phyloP scores from a whole-genome alignment of 371 early-diverging fungal species.

The Conidiobolus coronatus region DNA sequence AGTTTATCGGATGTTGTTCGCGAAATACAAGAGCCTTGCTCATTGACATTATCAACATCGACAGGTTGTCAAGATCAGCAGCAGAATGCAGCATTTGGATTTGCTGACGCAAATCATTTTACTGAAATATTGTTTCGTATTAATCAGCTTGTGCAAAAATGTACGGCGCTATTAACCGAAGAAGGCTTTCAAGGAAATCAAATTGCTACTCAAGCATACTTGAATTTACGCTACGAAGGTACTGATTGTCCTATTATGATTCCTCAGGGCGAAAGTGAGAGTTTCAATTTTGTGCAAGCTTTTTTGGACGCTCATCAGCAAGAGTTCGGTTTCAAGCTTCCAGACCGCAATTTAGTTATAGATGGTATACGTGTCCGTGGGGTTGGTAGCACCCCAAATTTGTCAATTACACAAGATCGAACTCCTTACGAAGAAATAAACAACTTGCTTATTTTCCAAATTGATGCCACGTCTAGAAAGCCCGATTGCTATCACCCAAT shows the following conservation, averaged over 20 bases:
- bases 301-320: constrained; percentile 50
- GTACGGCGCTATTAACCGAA: background rate
- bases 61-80: constrained; percentile 16
- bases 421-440: constrained; percentile 18
- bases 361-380: constrained; percentile 86
- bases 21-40: constrained; percentile 68
- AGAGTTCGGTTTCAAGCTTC: constrained; percentile 81
- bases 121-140: too few relatives aligned
- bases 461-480: constrained; percentile 4
- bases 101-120: too few relatives aligned
- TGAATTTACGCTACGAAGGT: constrained; percentile 82
- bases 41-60: background rate
- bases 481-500: constrained; percentile 21
- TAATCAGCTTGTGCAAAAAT: too few relatives aligned
- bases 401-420: background rate
- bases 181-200: constrained; percentile 41
- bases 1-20: constrained; percentile 78
- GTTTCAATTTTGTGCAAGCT: constrained; percentile 28
- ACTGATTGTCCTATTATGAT: constrained; percentile 92
- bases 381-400: constrained; percentile 34
- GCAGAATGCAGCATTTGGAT: too few relatives aligned
- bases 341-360: constrained; percentile 54
- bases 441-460: constrained; percentile 9
- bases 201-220: constrained; percentile 36
- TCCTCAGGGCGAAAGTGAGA: constrained; percentile 24